Evolutionary conservation across 495 filamentous ascomycete species (phyloP).

Genomic region (Aspergillus kassunensis): DNA sequence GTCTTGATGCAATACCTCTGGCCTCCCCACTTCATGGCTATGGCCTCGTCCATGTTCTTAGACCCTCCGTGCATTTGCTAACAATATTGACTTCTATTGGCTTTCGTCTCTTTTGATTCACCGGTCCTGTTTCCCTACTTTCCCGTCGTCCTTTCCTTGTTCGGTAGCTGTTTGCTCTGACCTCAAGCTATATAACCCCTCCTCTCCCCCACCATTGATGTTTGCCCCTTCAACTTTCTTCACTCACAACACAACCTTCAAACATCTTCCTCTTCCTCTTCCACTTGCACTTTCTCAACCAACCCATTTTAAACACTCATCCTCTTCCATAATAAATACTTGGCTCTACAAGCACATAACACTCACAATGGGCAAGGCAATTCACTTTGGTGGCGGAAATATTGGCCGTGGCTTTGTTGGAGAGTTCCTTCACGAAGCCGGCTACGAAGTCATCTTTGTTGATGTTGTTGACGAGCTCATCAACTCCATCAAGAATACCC

Average conservation of each 20-base stretch:
- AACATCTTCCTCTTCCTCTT: background rate
- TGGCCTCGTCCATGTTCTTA: conserved; percentile 4
- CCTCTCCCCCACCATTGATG: background rate
- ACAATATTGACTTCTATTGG: background rate
- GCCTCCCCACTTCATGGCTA: conserved; percentile 9
- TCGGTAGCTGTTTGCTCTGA: background rate
- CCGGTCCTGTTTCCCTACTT: conserved; percentile 9
- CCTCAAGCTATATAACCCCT: conserved; percentile 11
- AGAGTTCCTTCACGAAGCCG: conserved; percentile 68
- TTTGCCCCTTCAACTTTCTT: conserved; percentile 6
- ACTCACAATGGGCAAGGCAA: conserved; percentile 61
- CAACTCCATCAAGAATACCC: conserved; percentile 63
- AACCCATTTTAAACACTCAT: conserved; percentile 1
- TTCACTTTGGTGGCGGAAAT: conserved; percentile 94
- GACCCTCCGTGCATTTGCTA: background rate
- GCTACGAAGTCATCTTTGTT: conserved; percentile 91
- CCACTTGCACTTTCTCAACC: background rate
- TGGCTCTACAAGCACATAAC: background rate
- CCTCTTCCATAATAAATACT: background rate
- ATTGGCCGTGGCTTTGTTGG: conserved; percentile 70
- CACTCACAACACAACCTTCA: background rate
- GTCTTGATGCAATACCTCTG: conserved; percentile 1
- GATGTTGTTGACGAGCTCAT: conserved; percentile 86
- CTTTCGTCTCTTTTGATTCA: conserved; percentile 11
- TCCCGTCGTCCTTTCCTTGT: conserved; percentile 9